These are phyloP conservation scores for Mycena albidolilacea DNA, from an alignment of 768 basidiomycete species.

Conservation along the genomic window DNA sequence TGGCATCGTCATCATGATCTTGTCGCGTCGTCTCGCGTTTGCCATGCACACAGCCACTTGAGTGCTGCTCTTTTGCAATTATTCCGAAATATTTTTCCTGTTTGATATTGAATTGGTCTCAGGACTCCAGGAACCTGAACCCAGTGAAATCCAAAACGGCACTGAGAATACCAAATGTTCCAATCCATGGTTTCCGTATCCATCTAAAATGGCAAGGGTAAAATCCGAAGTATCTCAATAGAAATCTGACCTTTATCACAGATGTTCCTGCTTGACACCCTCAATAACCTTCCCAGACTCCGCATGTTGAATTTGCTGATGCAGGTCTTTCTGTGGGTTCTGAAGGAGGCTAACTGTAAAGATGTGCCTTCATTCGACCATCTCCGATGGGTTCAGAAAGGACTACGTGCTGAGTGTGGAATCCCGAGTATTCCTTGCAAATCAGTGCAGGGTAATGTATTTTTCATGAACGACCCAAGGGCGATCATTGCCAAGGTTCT, in stretches of 20 bases:
- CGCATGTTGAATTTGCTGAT: constrained; percentile 25
- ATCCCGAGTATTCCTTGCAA: neutral
- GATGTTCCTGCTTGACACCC: constrained; percentile 30
- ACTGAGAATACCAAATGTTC: too few relatives aligned
- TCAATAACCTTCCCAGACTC: constrained; percentile 30
- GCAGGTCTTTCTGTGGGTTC: constrained; percentile 28
- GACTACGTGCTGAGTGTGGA: neutral
- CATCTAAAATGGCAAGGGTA: constrained; percentile 8
- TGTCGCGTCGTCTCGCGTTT: too few relatives aligned
- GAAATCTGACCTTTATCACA: neutral
- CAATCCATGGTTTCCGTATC: constrained; percentile 21
- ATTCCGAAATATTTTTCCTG: neutral
- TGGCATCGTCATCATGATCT: too few relatives aligned
- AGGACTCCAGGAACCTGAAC: neutral
- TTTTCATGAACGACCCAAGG: constrained; percentile 8
- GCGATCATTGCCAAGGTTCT: constrained; percentile 9
- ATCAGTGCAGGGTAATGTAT: neutral
- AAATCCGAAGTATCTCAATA: neutral
- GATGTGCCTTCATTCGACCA: constrained; percentile 29
- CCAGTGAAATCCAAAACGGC: too few relatives aligned
- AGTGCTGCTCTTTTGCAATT: too few relatives aligned
- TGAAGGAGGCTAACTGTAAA: constrained; percentile 12
- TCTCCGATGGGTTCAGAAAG: neutral
- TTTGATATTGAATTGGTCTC: neutral
- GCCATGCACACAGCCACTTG: too few relatives aligned